These are phyloP conservation scores for Wickerhamiella brachini DNA, from an alignment of 805 yeast genomes.

Conservation along the genomic window DNA sequence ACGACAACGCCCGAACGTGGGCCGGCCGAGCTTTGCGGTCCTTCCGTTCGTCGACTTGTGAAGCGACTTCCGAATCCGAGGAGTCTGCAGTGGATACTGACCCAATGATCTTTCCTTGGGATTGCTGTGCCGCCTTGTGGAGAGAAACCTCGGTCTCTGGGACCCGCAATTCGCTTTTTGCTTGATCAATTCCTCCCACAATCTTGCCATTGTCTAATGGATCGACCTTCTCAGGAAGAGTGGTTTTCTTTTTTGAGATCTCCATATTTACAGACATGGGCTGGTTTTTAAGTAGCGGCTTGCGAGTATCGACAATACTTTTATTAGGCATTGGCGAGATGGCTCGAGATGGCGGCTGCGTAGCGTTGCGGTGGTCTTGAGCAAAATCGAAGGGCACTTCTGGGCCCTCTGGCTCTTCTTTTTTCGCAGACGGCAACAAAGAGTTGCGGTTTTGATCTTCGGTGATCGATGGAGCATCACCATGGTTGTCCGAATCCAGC, in stretches of 20 bases:
- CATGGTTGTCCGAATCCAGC: not conserved
- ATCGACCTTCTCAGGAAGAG: not conserved
- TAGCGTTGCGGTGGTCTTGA: not conserved
- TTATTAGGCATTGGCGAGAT: constrained; percentile 10
- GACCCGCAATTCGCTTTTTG: not conserved
- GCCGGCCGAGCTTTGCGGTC: not conserved
- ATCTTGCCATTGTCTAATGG: not conserved
- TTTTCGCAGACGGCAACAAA: constrained; percentile 2
- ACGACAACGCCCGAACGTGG: not conserved
- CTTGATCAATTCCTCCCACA: not conserved
- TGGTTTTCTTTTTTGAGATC: not conserved
- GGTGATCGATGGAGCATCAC: constrained; percentile 3
- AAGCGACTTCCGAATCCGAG: too few species aligned
- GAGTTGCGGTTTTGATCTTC: constrained; percentile 5
- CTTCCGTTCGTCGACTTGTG: not conserved
- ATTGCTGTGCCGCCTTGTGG: not conserved
- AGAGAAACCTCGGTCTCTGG: not conserved
- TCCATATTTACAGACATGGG: constrained; percentile 1
- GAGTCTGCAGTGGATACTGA: not conserved
- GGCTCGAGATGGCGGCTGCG: constrained; percentile 5
- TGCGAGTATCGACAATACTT: constrained; percentile 15
- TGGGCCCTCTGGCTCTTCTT: constrained; percentile 1
- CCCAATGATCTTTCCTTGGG: not conserved
- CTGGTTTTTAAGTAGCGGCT: constrained; percentile 4
- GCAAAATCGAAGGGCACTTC: constrained; percentile 17